Base-by-base conservation (phyloP, 257 asterid genomes). In the Leptodermis oblonga region DNA sequence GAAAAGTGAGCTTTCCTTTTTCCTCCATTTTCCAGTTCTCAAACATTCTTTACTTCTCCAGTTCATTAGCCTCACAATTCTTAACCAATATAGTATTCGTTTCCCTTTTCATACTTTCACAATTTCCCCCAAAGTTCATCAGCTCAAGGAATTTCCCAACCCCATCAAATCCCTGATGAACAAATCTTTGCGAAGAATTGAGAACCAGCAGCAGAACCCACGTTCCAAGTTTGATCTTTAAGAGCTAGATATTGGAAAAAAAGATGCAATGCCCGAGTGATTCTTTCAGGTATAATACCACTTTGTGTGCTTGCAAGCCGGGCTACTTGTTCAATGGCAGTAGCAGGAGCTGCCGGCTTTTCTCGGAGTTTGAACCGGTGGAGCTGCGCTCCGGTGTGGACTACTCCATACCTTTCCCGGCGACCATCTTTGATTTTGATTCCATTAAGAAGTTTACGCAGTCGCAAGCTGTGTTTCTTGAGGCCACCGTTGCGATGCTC, bases 381-480 rank as follows among this genome's bases (percentile, higher is more conserved):
- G 78, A 79, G 74, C 67, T 80, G 39, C 79, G 80, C 79, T 83
- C 85, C 77, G 96, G 97, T 77, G 92, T 90, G 60, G 87, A 85
- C 70, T 82, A 83, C 78, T 77, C 89, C 13, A 31, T 87, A 11
- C 53, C 78, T 30, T 90, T 88, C 74, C 97, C 96, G 39, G 82
- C 53, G 58, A 69, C 96, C 17, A 76, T 93, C 11, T 87, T 93
- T 78, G 74, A 86, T 54, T 90, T 90, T 74, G 90, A 93, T 60
- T 78, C 96, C 54, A 90, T 93, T 53, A 86, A 71, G 76, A 88
- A 70, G 86, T 82, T 93, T 70, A 90, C 97, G 0, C 96, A 88
- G 71, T 90, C 97, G 39, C 98, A 93, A 77, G 97, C 97, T 34
- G 92, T 87, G 67, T 88, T 93, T 63, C 86, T 93, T 20, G 97